These are phyloP conservation scores for Leptographium lundbergii DNA, from an alignment of 2,329 filamentous ascomycete species.

Conservation along the genomic window DNA sequence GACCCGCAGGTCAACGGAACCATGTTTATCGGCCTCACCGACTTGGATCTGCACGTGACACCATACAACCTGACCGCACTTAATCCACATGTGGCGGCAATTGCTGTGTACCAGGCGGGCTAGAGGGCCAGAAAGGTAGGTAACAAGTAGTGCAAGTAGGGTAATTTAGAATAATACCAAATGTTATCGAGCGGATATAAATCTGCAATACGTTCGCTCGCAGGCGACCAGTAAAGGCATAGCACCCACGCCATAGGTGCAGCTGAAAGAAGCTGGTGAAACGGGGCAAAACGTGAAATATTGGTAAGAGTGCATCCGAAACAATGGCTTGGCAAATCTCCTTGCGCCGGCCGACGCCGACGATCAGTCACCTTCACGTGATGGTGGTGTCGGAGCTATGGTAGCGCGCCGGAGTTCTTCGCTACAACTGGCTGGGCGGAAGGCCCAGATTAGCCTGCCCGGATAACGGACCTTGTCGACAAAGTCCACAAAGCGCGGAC, in stretches of 20 bases:
- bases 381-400: background rate
- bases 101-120: background rate
- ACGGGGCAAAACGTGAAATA: too few species aligned
- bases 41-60: conserved; percentile 53
- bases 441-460: background rate
- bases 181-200: too few species aligned
- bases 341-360: background rate
- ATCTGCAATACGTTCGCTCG: too few species aligned
- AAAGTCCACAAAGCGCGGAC: background rate
- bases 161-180: too few species aligned
- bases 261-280: too few species aligned
- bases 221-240: too few species aligned
- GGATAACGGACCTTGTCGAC: background rate
- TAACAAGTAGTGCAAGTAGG: too few species aligned
- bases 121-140: background rate
- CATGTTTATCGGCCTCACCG: conserved; percentile 67
- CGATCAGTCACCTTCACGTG: background rate
- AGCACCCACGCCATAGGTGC: too few species aligned
- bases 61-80: background rate
- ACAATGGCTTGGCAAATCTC: too few species aligned
- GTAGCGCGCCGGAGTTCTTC: background rate
- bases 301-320: too few species aligned
- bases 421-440: background rate
- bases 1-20: conserved; percentile 65
- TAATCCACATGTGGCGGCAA: background rate